Base-by-base conservation (phyloP, 352 stramenopile species). In the Nothophytophthora sp. region DNA sequence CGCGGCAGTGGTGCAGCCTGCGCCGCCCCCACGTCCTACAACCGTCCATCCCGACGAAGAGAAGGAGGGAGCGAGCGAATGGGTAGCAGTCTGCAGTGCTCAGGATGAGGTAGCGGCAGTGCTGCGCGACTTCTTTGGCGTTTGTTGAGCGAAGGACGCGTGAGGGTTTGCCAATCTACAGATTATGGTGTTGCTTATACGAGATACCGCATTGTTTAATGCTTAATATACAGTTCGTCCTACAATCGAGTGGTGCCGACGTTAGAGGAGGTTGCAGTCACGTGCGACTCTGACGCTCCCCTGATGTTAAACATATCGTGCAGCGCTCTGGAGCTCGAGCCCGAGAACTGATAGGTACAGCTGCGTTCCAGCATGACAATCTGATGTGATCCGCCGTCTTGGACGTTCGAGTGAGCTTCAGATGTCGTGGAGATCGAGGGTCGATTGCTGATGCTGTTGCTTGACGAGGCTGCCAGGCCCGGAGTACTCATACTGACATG, bases 271-370 rank as follows among this genome's bases (percentile, higher is more conserved):
- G 43, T 32, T 18, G 48, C 41, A 5, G 61, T 45, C 34, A 55
- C 46, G 2, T 55, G 41, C 1, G 40, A 40, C 5, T 53, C 43
- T 0, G 63, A 62, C 5, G 28, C 43, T n/a, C 48, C 24, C 12
- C 50, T 37, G 18, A 69, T 69, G 16, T 69, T 66, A 19, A 60
- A 66, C 49, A 73, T 60, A 19, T 63, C 54, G 33, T 69, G 63
- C 2, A 69, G 48, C 16, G 50, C 47, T 47, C 59, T 46, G 20
- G 58, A 66, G 16, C 52, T 66, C 8, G 63, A 67, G 4, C 49
- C 41, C 23, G 45, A 39, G 24, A 72, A 68, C 13, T 68, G 55
- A 7, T 60, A 45, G 0, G 38, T 59, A 28, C 67, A 55, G 23
- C 41, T 51, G 4, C 56, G 50, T 0, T 71, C 49, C 10, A 68